These are phyloP conservation scores for Volvox carteri DNA, from an alignment of 163 green algal genomes.

Conservation along the genomic window DNA sequence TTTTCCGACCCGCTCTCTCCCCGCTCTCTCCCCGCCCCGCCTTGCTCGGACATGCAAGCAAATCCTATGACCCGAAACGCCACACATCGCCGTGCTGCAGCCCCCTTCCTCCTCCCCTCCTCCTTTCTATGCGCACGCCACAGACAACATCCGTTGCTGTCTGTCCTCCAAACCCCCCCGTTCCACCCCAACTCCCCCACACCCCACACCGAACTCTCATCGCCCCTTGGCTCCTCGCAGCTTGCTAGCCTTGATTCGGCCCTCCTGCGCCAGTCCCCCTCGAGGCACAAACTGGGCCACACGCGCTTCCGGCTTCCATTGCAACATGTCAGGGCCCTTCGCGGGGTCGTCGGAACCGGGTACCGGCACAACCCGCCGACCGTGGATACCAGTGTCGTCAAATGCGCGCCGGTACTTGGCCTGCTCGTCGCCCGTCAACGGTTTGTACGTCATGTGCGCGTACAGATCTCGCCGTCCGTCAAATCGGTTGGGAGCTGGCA, in stretches of 20 bases:
- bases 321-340: slow-evolving; percentile 56
- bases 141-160: too few relatives aligned
- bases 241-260: slow-evolving; percentile 12
- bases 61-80: too few relatives aligned
- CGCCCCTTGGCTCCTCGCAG: not conserved
- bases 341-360: slow-evolving; percentile 36
- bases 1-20: too few relatives aligned
- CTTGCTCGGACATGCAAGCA: too few relatives aligned
- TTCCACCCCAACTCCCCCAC: not conserved
- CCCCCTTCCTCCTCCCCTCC: too few relatives aligned
- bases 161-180: too few relatives aligned
- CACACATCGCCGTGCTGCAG: too few relatives aligned
- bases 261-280: slow-evolving; percentile 54
- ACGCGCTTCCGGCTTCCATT: slow-evolving; percentile 47
- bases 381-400: slow-evolving; percentile 36
- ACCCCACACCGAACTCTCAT: not conserved
- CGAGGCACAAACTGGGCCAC: slow-evolving; percentile 56
- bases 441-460: slow-evolving; percentile 55
- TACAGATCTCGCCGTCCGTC: slow-evolving; percentile 52
- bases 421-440: slow-evolving; percentile 29
- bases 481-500: slow-evolving; percentile 29
- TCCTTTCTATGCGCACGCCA: too few relatives aligned
- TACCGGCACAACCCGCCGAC: not conserved
- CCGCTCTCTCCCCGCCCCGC: too few relatives aligned
- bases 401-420: slow-evolving; percentile 14